Conservation (phyloP, 2,329 filamentous ascomycete genomes). For the Hysterium pulicare region DNA sequence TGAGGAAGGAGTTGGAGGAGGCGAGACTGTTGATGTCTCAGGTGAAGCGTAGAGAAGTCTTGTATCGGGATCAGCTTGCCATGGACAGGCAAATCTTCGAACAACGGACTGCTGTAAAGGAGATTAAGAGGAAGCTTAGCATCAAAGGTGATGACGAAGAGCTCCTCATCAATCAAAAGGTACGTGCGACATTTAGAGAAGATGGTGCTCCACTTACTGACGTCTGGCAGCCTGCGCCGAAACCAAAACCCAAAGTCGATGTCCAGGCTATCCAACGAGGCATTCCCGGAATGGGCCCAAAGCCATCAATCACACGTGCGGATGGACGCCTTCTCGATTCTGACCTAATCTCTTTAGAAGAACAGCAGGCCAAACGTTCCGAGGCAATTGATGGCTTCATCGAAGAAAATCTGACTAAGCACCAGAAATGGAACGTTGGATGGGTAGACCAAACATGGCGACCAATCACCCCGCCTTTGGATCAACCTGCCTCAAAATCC, state of each 20-base stretch:
- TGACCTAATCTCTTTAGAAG: slow-evolving; percentile 73
- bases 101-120: slow-evolving; percentile 76
- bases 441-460: slow-evolving; percentile 84
- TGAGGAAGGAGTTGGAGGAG: slow-evolving; percentile 87
- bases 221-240: slow-evolving; percentile 31
- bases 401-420: slow-evolving; percentile 81
- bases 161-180: slow-evolving; percentile 79
- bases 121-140: slow-evolving; percentile 80
- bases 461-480: slow-evolving; percentile 75
- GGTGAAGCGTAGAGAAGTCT: slow-evolving; percentile 74
- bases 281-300: slow-evolving; percentile 55
- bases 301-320: slow-evolving; percentile 49
- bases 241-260: slow-evolving; percentile 57
- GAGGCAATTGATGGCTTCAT: slow-evolving; percentile 78
- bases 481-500: slow-evolving; percentile 40
- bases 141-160: slow-evolving; percentile 95
- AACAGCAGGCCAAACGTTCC: slow-evolving; percentile 76
- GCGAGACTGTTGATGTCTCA: slow-evolving; percentile 75
- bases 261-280: slow-evolving; percentile 61
- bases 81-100: slow-evolving; percentile 78
- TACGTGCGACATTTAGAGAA: slow-evolving; percentile 43
- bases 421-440: slow-evolving; percentile 86
- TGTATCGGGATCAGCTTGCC: slow-evolving; percentile 72
- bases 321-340: slow-evolving; percentile 70
- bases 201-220: slow-evolving; percentile 14